Evolutionary conservation across 768 basidiomycete species (phyloP).

Genomic region (Dictyophora rubrovolvata): DNA sequence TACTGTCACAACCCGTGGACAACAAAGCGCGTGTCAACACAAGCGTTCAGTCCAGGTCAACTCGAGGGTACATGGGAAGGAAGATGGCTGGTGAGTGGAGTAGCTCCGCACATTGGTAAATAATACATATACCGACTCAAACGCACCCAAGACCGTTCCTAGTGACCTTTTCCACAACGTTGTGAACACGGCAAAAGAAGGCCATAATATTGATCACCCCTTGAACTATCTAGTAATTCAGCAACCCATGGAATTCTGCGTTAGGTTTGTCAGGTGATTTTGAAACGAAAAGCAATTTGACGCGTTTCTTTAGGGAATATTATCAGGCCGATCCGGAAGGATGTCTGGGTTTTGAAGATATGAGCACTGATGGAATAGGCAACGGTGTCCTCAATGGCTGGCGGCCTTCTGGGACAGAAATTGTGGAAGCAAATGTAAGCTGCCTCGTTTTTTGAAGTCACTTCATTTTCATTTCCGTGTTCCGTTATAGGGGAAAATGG

Average conservation of each 20-base stretch:
- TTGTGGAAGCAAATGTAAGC: background rate
- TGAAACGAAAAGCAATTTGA: background rate
- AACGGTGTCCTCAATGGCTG: slow-evolving; percentile 1
- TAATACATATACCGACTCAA: background rate
- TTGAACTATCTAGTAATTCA: background rate
- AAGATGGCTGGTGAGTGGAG: slow-evolving; percentile 45
- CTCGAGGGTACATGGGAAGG: slow-evolving; percentile 56
- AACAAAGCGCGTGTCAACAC: background rate
- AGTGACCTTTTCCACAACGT: slow-evolving; percentile 1
- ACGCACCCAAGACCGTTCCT: background rate
- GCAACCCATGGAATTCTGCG: slow-evolving; percentile 1
- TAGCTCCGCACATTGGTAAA: background rate
- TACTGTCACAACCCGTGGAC: slow-evolving; percentile 34
- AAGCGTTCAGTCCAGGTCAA: slow-evolving; percentile 38
- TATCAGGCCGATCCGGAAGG: background rate
- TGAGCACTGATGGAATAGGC: background rate
- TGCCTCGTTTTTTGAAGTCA: background rate
- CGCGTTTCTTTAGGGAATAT: background rate
- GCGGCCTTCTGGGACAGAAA: background rate
- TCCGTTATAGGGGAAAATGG: background rate
- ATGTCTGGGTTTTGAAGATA: background rate
- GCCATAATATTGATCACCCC: slow-evolving; percentile 12
- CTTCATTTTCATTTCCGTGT: background rate
- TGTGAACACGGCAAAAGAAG: slow-evolving; percentile 16
- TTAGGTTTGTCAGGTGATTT: background rate